phyloP scores from a whole-genome alignment of 1,284 basidiomycete species.

The Ustilago tritici region DNA sequence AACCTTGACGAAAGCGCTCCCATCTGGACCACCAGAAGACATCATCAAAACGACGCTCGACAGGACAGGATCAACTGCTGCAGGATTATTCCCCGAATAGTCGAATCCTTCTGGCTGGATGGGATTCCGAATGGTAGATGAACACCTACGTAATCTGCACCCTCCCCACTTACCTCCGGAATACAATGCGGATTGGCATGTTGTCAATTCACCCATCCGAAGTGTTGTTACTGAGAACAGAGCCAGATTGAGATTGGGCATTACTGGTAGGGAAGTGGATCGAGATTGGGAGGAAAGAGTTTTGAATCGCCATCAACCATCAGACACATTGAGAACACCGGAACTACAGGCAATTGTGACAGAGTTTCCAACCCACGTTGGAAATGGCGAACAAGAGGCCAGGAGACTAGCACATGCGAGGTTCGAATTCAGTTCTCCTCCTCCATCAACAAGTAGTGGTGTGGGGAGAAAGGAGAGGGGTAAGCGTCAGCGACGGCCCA shows the following conservation, averaged over 20 bases:
- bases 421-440: too few species aligned
- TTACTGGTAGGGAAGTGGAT: constrained; percentile 11
- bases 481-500: too few species aligned
- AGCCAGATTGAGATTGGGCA: constrained; percentile 4
- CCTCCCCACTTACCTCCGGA: neutral
- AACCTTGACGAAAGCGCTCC: neutral
- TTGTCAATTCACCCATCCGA: constrained; percentile 22
- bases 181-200: neutral
- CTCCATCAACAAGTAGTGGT: too few species aligned
- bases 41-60: neutral
- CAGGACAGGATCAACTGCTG: neutral
- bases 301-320: neutral
- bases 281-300: neutral
- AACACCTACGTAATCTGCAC: neutral
- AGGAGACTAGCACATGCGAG: neutral
- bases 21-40: neutral
- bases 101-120: neutral
- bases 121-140: constrained; percentile 1
- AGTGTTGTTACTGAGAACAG: constrained; percentile 1
- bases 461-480: too few species aligned
- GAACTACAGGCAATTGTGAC: too few species aligned
- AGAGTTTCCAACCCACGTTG: too few species aligned
- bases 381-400: too few species aligned
- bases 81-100: neutral
- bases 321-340: neutral